Base-by-base conservation (phyloP, 495 filamentous ascomycete species). In the Penicillium crystallinum region DNA sequence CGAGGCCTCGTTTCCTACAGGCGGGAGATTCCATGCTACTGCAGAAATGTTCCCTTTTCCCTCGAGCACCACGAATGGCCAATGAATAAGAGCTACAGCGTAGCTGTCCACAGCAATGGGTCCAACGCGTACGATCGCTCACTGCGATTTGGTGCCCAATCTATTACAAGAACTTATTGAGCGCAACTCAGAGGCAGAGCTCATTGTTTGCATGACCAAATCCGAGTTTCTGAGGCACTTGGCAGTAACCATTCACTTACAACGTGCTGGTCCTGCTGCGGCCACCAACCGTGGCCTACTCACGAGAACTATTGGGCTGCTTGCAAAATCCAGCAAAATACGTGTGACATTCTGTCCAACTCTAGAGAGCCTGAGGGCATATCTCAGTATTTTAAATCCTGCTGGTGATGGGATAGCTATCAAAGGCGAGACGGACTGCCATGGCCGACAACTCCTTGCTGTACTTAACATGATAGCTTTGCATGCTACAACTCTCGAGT, bases 341-440 rank as follows among this genome's bases (percentile, higher is more conserved):
- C 79, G 76, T 46, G 64, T 91, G 2, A 71, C 82, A 31, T 96
- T 90, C 69, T 77, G 83, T 53, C 82, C 88, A 10, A 88, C 83
- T 6, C 67, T 95, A 35, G 83, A 88, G 29, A 83, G 86, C 70
- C 79, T 95, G 6, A 83, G 87, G 47, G 89, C 89, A 22, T 89
- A 84, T 61, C 74, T 95, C 0, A 69, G 86, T 29, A 74, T 80
- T 37, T 39, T 85, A 74, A 61, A 64, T 58, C 35, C 57, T 15
- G 14, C 9, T 17, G 23, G 41, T 23, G 23, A 38, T 23, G 37
- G 37, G 6, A 14, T 9, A 1, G 12, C 38, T 12, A 15, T 31
- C 2, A 21, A 52, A 14, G 34, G 40, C 1, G 14, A 35, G 37
- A 46, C 46, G 29, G 27, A 38, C 0, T 47, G 49, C 29, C 34